These are phyloP conservation scores for Ogataea polymorpha DNA, from an alignment of 805 yeast species.

Conservation along the genomic window DNA sequence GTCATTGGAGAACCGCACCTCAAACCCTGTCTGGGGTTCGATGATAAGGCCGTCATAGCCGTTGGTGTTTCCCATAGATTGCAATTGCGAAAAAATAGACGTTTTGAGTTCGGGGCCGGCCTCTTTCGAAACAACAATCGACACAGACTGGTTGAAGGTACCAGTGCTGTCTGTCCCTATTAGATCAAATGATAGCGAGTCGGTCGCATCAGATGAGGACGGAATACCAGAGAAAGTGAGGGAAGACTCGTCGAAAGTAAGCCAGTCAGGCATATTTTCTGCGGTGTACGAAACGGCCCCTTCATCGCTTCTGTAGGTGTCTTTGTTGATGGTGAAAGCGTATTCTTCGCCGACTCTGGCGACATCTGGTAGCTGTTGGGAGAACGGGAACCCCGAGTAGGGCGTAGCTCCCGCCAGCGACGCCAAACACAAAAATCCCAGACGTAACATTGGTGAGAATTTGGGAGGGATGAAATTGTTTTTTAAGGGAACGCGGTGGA, in stretches of 20 bases:
- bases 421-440: conserved; percentile 7
- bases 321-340: conserved; percentile 61
- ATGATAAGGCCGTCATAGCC: conserved; percentile 74
- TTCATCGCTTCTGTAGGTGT: conserved; percentile 56
- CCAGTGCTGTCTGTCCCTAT: conserved; percentile 65
- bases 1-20: conserved; percentile 57
- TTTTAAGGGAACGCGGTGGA: conserved; percentile 9
- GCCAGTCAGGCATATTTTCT: conserved; percentile 70
- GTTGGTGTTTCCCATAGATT: conserved; percentile 69
- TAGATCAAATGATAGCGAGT: conserved; percentile 47
- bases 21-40: conserved; percentile 64
- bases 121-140: conserved; percentile 56
- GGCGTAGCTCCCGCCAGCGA: conserved; percentile 41
- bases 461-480: conserved; percentile 9
- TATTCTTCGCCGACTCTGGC: conserved; percentile 68
- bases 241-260: conserved; percentile 59
- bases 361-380: conserved; percentile 81
- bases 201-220: conserved; percentile 40
- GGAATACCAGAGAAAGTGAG: conserved; percentile 74
- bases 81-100: conserved; percentile 48
- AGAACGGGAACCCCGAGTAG: conserved; percentile 69
- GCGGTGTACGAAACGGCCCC: conserved; percentile 54
- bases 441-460: conserved; percentile 8
- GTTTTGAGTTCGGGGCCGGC: conserved; percentile 51
- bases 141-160: conserved; percentile 46